Evolutionary conservation across 192 early-diverging fungal species (phyloP).

Genomic region (Kickxella alabastrina): DNA sequence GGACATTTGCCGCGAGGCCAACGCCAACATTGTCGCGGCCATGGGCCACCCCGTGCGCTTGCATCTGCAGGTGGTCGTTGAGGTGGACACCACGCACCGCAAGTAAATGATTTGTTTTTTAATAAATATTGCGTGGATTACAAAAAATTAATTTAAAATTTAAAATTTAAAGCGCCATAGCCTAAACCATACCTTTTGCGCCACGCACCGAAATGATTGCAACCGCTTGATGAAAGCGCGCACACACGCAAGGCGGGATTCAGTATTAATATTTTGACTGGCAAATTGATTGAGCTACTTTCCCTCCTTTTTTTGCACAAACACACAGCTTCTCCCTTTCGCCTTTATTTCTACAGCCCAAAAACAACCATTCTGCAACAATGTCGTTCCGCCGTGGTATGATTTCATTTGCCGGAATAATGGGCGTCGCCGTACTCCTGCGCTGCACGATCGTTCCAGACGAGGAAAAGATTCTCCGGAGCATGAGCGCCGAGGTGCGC

Average conservation of each 20-base stretch:
- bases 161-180: not conserved
- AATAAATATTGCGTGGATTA: no score
- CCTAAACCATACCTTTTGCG: not conserved
- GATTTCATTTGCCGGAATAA: constrained; percentile 23
- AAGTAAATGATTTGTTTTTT: no score
- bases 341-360: no score
- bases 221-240: no score
- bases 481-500: constrained; percentile 41
- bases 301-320: not conserved
- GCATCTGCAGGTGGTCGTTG: constrained; percentile 43
- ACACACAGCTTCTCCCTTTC: no score
- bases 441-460: constrained; percentile 48
- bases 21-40: constrained; percentile 21
- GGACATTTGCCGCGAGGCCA: constrained; percentile 20
- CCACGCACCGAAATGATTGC: no score
- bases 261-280: no score
- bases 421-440: constrained; percentile 35
- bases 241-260: no score
- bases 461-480: constrained; percentile 33
- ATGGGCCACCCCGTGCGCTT: constrained; percentile 34
- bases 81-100: constrained; percentile 20
- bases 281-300: no score
- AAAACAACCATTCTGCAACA: no score
- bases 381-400: constrained; percentile 21
- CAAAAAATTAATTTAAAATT: no score